These are phyloP conservation scores for Tricholoma matsutake DNA, from an alignment of 768 basidiomycete genomes.

Conservation along the genomic window DNA sequence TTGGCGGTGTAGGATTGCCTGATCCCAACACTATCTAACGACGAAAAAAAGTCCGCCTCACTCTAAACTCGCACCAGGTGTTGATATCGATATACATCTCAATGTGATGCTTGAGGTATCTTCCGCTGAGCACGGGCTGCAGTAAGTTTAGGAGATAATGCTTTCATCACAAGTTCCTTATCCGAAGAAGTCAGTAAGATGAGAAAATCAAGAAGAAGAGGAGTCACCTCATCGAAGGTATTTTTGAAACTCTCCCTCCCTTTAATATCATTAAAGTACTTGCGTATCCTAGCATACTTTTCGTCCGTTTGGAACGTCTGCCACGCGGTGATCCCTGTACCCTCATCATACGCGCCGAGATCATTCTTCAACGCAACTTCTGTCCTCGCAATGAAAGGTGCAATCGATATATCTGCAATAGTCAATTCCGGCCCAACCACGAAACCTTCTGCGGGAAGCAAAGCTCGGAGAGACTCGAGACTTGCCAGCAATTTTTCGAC, in stretches of 20 bases:
- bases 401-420: constrained; percentile 60
- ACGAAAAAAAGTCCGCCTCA: too few species aligned
- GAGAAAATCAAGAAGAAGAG: background rate
- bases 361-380: constrained; percentile 46
- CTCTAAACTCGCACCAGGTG: too few species aligned
- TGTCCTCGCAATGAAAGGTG: constrained; percentile 59
- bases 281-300: constrained; percentile 47
- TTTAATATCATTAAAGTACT: constrained; percentile 47
- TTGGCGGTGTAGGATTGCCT: too few species aligned
- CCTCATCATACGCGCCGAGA: constrained; percentile 46
- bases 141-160: background rate
- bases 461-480: constrained; percentile 45
- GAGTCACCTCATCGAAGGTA: constrained; percentile 49
- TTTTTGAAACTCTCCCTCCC: constrained; percentile 50
- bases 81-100: background rate
- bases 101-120: background rate
- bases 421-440: constrained; percentile 46
- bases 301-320: constrained; percentile 38
- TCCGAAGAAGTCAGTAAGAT: background rate
- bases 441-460: constrained; percentile 47
- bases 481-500: constrained; percentile 39
- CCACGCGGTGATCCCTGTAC: constrained; percentile 43
- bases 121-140: background rate
- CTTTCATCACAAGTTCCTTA: background rate
- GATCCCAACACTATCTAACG: too few species aligned